Evolutionary conservation across 257 asterid species (phyloP).

Genomic region (Forsythia suspensa): DNA sequence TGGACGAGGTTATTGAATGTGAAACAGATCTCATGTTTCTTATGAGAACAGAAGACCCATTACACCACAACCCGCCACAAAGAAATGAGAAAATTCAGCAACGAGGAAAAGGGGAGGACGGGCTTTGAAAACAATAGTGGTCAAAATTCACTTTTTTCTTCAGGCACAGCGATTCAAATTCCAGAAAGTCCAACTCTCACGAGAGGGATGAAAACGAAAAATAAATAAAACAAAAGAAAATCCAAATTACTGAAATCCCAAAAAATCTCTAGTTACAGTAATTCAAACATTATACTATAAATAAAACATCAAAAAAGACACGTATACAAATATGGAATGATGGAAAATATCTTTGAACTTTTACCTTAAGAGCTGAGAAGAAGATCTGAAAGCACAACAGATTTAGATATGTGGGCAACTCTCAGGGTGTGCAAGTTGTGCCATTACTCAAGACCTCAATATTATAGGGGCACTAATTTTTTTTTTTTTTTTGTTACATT

Average conservation of each 20-base stretch:
- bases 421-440: too few relatives aligned
- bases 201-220: not conserved
- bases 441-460: too few relatives aligned
- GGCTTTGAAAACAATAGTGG: constrained; percentile 28
- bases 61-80: constrained; percentile 27
- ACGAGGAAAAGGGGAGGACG: constrained; percentile 25
- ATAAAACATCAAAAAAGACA: not conserved
- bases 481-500: too few relatives aligned
- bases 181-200: constrained; percentile 53
- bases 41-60: constrained; percentile 27
- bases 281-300: constrained; percentile 12
- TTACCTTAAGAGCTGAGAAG: not conserved
- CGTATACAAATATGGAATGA: not conserved
- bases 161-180: constrained; percentile 43
- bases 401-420: constrained; percentile 45
- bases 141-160: constrained; percentile 38
- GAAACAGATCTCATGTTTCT: constrained; percentile 27
- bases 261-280: constrained; percentile 31
- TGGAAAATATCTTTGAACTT: constrained; percentile 1
- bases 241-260: constrained; percentile 26
- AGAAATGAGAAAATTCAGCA: constrained; percentile 38
- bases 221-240: constrained; percentile 10
- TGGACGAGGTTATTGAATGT: constrained; percentile 16
- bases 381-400: constrained; percentile 52
- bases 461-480: too few relatives aligned